A percentile compares a stretch with the other conserved stretches of the same genome.
These are phyloP conservation scores for Salix caprea DNA, from an alignment of 345 rosid species.

Conservation along the genomic window DNA sequence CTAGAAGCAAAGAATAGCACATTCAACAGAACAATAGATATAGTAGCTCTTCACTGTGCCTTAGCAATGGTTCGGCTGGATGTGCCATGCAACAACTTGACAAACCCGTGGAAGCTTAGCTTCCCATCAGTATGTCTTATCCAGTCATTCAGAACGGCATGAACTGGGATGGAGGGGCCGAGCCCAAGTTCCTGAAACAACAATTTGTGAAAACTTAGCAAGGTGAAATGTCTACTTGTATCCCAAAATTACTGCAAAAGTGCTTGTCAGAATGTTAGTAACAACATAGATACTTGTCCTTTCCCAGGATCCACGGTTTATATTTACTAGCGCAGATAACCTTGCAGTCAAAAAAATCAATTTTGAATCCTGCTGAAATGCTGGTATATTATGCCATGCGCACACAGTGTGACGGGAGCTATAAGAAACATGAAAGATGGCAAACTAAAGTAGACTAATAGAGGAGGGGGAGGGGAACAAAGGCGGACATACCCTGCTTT, in stretches of 20 bases:
- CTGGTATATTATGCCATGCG: not conserved
- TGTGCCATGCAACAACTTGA: conserved; percentile 77
- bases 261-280: not conserved
- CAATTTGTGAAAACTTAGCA: not conserved
- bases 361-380: not conserved
- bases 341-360: not conserved
- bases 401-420: not conserved
- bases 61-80: conserved; percentile 50
- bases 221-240: not conserved
- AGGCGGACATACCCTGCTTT: not conserved
- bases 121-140: conserved; percentile 90
- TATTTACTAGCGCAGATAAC: not conserved
- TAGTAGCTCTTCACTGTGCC: conserved; percentile 6
- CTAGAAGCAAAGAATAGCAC: not conserved
- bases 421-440: not conserved
- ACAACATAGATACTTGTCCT: not conserved
- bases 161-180: conserved; percentile 80
- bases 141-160: conserved; percentile 92
- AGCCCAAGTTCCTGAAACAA: conserved; percentile 86
- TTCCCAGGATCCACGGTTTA: not conserved
- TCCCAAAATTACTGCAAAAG: not conserved
- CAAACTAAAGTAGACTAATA: not conserved
- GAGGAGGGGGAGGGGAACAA: not conserved
- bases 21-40: not conserved
- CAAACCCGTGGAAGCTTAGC: conserved; percentile 89